phyloP scores from a whole-genome alignment of 1,284 basidiomycete genomes.

The Mycena sp. region DNA sequence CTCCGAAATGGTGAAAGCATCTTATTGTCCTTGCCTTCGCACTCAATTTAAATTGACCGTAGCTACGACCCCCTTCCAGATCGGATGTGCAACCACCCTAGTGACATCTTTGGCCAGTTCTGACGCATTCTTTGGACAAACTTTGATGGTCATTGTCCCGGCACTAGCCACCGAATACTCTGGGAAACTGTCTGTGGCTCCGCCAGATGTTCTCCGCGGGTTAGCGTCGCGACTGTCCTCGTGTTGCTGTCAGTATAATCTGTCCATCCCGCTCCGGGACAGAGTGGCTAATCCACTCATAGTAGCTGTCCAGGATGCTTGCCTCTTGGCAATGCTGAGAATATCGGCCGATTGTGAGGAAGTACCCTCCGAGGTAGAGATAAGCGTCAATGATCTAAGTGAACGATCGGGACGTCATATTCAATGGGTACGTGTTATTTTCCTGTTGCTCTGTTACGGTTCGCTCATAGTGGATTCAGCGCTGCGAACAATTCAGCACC shows the following conservation, averaged over 20 bases:
- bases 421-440: slow-evolving; percentile 56
- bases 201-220: slow-evolving; percentile 59
- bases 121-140: slow-evolving; percentile 57
- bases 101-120: slow-evolving; percentile 57
- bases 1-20: slow-evolving; percentile 58
- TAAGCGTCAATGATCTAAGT: slow-evolving; percentile 52
- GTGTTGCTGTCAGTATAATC: slow-evolving; percentile 56
- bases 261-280: background rate
- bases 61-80: slow-evolving; percentile 57
- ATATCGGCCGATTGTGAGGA: slow-evolving; percentile 66
- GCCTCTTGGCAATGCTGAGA: slow-evolving; percentile 73
- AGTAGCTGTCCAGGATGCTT: slow-evolving; percentile 78
- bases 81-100: slow-evolving; percentile 60
- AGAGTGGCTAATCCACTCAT: background rate
- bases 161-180: slow-evolving; percentile 73
- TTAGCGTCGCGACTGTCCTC: slow-evolving; percentile 54
- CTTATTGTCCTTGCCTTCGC: background rate
- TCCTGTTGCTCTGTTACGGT: slow-evolving; percentile 13
- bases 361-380: slow-evolving; percentile 55
- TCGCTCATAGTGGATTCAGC: slow-evolving; percentile 48
- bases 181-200: slow-evolving; percentile 58
- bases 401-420: slow-evolving; percentile 61
- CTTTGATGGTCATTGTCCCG: slow-evolving; percentile 68
- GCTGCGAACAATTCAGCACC: slow-evolving; percentile 71
- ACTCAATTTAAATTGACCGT: slow-evolving; percentile 21